phyloP scores from a whole-genome alignment of 2,329 filamentous ascomycete genomes.

The Cryphonectria parasitica region DNA sequence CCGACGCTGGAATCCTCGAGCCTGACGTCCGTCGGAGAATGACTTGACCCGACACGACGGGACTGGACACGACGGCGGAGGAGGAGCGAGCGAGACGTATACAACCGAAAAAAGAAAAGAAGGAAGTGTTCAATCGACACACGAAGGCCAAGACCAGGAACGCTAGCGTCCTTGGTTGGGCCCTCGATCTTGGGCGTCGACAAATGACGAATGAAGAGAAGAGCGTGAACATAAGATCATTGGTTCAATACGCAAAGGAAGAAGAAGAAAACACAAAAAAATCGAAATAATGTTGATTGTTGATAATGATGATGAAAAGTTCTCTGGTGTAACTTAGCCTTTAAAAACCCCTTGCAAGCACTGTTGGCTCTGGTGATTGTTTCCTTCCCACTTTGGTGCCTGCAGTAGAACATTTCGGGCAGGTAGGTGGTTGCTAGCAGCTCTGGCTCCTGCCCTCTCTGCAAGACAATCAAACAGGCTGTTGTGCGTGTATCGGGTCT shows the following conservation, averaged over 20 bases:
- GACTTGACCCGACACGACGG: not conserved
- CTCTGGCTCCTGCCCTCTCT: not conserved
- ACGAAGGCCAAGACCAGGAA: not conserved
- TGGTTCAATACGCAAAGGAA: not conserved
- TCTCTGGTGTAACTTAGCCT: no score
- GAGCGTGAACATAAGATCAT: not conserved
- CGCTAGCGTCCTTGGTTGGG: not conserved
- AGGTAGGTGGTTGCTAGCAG: not conserved
- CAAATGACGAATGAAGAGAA: not conserved
- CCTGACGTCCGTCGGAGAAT: not conserved
- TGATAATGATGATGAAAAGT: not conserved
- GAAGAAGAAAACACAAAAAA: not conserved
- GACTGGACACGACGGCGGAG: not conserved
- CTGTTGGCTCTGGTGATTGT: not conserved
- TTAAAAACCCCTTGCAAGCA: not conserved
- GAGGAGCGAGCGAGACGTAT: not conserved
- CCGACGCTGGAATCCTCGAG: not conserved
- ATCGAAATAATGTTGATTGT: not conserved
- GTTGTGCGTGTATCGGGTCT: not conserved
- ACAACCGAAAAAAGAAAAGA: not conserved
- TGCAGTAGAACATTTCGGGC: not conserved
- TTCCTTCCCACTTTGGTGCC: not conserved
- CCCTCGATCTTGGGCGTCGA: not conserved
- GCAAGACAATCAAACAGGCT: not conserved
- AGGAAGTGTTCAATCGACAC: not conserved